These are phyloP conservation scores for Sclerotinia sclerotiorum DNA, from an alignment of 2,329 filamentous ascomycete species.

Conservation along the genomic window DNA sequence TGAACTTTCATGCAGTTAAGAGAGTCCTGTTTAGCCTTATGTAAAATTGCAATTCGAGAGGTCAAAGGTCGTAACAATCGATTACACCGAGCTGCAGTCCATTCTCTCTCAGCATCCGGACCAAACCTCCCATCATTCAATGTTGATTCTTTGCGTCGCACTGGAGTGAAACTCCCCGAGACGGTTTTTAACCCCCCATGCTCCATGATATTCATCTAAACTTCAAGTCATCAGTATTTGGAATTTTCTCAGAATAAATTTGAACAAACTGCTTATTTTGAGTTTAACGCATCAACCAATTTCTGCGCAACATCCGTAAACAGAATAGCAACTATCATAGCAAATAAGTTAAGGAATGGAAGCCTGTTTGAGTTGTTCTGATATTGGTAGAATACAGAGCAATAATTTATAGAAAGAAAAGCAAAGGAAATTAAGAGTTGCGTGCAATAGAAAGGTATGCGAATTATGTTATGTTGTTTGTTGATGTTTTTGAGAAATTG, in stretches of 20 bases:
- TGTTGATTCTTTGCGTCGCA: conserved; percentile 33
- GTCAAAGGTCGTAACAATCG: conserved; percentile 47
- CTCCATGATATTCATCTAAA: conserved; percentile 15
- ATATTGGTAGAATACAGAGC: neutral
- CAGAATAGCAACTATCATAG: conserved; percentile 12
- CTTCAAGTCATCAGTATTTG: neutral
- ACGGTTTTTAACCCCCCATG: conserved; percentile 15
- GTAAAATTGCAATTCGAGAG: conserved; percentile 46
- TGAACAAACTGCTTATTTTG: conserved; percentile 6
- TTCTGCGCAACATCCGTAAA: neutral
- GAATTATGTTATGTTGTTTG: neutral
- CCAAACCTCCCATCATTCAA: conserved; percentile 29
- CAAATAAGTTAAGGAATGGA: conserved; percentile 23
- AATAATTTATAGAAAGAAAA: neutral
- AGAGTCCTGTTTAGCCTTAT: conserved; percentile 38
- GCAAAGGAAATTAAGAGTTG: conserved; percentile 5
- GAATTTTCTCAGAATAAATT: neutral
- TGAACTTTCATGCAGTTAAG: conserved; percentile 13
- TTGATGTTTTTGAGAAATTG: neutral
- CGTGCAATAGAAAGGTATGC: conserved; percentile 11
- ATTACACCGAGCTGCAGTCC: conserved; percentile 48
- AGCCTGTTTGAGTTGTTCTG: neutral
- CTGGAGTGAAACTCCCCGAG: conserved; percentile 36
- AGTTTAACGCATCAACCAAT: neutral
- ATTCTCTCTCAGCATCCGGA: conserved; percentile 34